Conservation (phyloP, 164 flowering plant species). For the Dillenia suffruticosa region DNA sequence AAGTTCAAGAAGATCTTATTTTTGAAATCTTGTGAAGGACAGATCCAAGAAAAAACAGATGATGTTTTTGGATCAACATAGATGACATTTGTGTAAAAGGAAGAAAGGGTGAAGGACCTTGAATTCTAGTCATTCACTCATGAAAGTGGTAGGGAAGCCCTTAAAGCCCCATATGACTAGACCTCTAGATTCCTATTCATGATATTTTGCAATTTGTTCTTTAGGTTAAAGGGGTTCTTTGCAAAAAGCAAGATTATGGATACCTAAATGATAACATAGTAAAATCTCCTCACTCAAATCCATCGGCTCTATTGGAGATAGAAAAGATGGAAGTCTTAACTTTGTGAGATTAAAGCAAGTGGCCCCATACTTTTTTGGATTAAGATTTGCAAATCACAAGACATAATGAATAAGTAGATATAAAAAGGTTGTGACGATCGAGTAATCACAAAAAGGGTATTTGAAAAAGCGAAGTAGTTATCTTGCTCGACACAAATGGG, state of each 20-base stretch:
- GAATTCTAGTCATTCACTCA: conserved; percentile 7
- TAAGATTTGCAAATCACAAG: too few species aligned
- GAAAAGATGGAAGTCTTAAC: conserved; percentile 11
- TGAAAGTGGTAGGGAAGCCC: conserved; percentile 7
- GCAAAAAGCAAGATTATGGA: conserved; percentile 24
- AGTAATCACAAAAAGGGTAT: too few species aligned
- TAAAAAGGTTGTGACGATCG: too few species aligned
- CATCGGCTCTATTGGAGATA: conserved; percentile 4
- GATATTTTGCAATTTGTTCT: conserved; percentile 1
- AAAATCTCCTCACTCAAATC: conserved; percentile 13
- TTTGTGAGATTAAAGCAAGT: too few species aligned
- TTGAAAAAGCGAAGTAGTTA: too few species aligned
- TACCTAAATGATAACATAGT: conserved; percentile 30
- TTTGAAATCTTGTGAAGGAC: too few species aligned
- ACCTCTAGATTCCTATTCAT: conserved; percentile 21
- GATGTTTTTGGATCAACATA: conserved; percentile 2
- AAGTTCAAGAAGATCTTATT: too few species aligned
- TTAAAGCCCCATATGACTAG: conserved; percentile 8
- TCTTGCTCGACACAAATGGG: too few species aligned
- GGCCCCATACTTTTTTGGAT: too few species aligned
- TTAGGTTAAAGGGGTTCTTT: conserved; percentile 6
- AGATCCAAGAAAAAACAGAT: too few species aligned
- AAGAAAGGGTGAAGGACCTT: conserved; percentile 1
- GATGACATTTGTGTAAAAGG: conserved; percentile 1
- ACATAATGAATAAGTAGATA: too few species aligned